Percentiles rank a stretch among this genome's conserved stretches.
These are phyloP conservation scores for Mucor mucedo DNA, from an alignment of 371 early-diverging fungal genomes.

Conservation along the genomic window DNA sequence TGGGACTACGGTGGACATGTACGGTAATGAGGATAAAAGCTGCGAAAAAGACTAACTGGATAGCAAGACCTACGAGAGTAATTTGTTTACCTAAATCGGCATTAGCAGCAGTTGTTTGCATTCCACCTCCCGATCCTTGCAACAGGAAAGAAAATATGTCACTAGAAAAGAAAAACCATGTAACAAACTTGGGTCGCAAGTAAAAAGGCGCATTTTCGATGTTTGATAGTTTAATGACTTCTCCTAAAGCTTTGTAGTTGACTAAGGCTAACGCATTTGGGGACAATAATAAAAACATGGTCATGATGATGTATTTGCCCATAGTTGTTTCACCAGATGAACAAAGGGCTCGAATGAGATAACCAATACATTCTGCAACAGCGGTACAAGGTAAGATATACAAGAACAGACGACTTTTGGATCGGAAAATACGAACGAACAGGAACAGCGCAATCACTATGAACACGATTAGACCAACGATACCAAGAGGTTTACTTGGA, in stretches of 20 bases:
- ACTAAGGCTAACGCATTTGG: slow-evolving; percentile 47
- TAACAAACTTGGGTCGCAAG: slow-evolving; percentile 45
- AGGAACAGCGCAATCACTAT: slow-evolving; percentile 10
- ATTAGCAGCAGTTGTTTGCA: slow-evolving; percentile 5
- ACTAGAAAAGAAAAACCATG: slow-evolving; percentile 50
- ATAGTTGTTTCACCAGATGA: slow-evolving; percentile 25
- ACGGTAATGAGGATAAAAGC: slow-evolving; percentile 13
- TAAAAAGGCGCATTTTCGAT: slow-evolving; percentile 17
- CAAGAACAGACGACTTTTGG: slow-evolving; percentile 23
- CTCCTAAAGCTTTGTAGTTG: slow-evolving; percentile 47
- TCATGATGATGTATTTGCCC: slow-evolving; percentile 35
- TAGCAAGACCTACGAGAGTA: slow-evolving; percentile 16
- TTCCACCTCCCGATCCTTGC: slow-evolving; percentile 26
- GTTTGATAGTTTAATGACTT: slow-evolving; percentile 28
- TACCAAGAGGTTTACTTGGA: slow-evolving; percentile 10
- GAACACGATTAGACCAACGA: slow-evolving; percentile 18
- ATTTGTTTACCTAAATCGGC: slow-evolving; percentile 2
- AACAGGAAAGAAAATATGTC: slow-evolving; percentile 31
- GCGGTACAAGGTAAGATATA: slow-evolving; percentile 42
- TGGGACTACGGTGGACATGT: slow-evolving; percentile 17
- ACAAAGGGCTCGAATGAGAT: slow-evolving; percentile 32
- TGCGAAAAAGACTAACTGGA: slow-evolving; percentile 26
- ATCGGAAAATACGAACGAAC: slow-evolving; percentile 6
- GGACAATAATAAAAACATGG: slow-evolving; percentile 37
- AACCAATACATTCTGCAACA: slow-evolving; percentile 39